Evolutionary conservation across 306 rosid genomes (phyloP).

Genomic region (Medicago arabica): DNA sequence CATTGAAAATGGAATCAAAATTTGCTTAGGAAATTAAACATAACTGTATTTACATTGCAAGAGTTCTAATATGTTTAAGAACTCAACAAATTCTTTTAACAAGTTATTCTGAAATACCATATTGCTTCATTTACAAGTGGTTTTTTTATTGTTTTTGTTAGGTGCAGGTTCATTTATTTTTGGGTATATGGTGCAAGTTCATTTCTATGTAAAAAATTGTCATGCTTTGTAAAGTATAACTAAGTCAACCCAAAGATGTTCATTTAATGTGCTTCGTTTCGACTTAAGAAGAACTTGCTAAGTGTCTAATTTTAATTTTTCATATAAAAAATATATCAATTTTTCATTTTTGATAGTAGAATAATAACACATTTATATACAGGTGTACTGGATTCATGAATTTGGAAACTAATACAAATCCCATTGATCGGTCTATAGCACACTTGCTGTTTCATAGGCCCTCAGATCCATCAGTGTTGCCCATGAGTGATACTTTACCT

Average conservation of each 20-base stretch:
- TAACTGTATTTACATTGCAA: not conserved
- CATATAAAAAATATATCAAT: not conserved
- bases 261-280: not conserved
- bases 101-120: not conserved
- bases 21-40: not conserved
- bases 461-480: constrained; percentile 56
- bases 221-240: not conserved
- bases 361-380: constrained; percentile 38
- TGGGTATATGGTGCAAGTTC: not conserved
- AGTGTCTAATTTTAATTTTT: not conserved
- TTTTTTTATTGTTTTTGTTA: not conserved
- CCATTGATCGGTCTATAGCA: constrained; percentile 86
- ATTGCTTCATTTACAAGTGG: not conserved
- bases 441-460: constrained; percentile 88
- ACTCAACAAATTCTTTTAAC: not conserved
- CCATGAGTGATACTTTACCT: constrained; percentile 45
- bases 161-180: not conserved
- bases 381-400: constrained; percentile 72
- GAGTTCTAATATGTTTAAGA: constrained; percentile 1
- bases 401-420: constrained; percentile 80
- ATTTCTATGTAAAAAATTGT: not conserved
- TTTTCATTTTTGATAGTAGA: constrained; percentile 20
- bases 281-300: not conserved
- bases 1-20: not conserved
- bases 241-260: not conserved